A percentile compares a stretch with the other conserved stretches of the same genome.
Conservation (phyloP, 2,329 filamentous ascomycete species). For the Teratosphaeria viscida region DNA sequence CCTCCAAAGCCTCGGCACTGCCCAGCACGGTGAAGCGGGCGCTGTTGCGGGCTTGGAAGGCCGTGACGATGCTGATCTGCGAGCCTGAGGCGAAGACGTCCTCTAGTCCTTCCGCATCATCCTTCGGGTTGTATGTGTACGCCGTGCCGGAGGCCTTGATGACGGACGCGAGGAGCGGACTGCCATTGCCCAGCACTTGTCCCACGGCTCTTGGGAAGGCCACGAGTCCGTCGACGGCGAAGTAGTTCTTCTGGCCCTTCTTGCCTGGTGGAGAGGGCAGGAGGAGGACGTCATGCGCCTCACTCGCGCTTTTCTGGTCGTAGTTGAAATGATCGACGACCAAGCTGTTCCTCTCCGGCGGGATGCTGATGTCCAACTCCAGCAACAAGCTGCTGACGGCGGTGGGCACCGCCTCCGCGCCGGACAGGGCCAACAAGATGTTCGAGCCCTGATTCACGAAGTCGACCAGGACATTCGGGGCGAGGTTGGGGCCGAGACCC, state of each 20-base stretch:
- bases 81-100: conserved; percentile 76
- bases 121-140: conserved; percentile 90
- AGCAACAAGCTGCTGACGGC: conserved; percentile 68
- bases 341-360: conserved; percentile 70
- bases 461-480: conserved; percentile 74
- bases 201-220: conserved; percentile 75
- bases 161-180: conserved; percentile 69
- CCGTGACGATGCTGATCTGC: conserved; percentile 76
- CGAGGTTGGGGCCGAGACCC: conserved; percentile 81
- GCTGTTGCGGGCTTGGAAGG: conserved; percentile 85
- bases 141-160: conserved; percentile 73
- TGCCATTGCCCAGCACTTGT: conserved; percentile 66
- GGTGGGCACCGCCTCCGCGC: conserved; percentile 57
- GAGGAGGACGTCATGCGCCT: conserved; percentile 81
- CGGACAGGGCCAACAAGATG: conserved; percentile 74
- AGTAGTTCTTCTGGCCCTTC: conserved; percentile 71
- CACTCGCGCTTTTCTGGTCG: conserved; percentile 62
- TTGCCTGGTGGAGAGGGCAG: conserved; percentile 54
- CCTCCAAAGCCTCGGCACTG: conserved; percentile 74
- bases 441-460: conserved; percentile 91
- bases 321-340: conserved; percentile 96
- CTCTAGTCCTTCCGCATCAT: conserved; percentile 58
- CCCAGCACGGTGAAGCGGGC: conserved; percentile 80
- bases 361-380: conserved; percentile 83
- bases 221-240: conserved; percentile 57